phyloP scores from a whole-genome alignment of 805 yeast species.

The Starmerella cellae region DNA sequence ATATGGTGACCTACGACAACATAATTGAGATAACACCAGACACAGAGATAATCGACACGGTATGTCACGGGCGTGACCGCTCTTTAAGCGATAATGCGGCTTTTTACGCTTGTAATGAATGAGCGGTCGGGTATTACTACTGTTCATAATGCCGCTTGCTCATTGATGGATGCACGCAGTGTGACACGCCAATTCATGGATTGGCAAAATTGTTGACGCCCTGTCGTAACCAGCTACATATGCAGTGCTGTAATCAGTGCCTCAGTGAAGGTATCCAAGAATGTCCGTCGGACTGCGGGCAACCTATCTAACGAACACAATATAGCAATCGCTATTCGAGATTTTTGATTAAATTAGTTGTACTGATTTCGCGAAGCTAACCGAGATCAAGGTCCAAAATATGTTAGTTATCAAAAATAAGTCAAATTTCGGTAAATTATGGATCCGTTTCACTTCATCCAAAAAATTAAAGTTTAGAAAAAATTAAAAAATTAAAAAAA shows the following conservation, averaged over 20 bases:
- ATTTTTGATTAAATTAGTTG: too few relatives aligned
- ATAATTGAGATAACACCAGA: neutral
- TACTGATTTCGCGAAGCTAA: too few relatives aligned
- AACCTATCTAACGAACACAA: neutral
- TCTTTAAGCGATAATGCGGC: conserved; percentile 27
- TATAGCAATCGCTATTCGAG: neutral
- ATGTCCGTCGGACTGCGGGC: conserved; percentile 74
- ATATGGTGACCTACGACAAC: neutral
- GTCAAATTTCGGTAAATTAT: too few relatives aligned
- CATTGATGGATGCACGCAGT: conserved; percentile 60
- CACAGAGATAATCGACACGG: conserved; percentile 34
- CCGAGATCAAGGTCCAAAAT: too few relatives aligned
- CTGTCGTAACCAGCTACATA: conserved; percentile 85
- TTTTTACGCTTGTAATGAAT: conserved; percentile 23
- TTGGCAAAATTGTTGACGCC: conserved; percentile 43
- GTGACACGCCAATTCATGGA: conserved; percentile 66
- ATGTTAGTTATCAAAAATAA: too few relatives aligned
- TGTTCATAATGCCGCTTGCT: conserved; percentile 56
- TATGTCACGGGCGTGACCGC: conserved; percentile 27
- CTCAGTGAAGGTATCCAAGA: conserved; percentile 37
- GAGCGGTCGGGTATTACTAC: conserved; percentile 63
- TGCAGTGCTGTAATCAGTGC: conserved; percentile 69
- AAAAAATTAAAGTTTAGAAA: too few relatives aligned
- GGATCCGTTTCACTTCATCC: too few relatives aligned
- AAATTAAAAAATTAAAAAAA: too few relatives aligned